Base-by-base conservation (phyloP, 208 protist species). In the Angomonas ambiguus region DNA sequence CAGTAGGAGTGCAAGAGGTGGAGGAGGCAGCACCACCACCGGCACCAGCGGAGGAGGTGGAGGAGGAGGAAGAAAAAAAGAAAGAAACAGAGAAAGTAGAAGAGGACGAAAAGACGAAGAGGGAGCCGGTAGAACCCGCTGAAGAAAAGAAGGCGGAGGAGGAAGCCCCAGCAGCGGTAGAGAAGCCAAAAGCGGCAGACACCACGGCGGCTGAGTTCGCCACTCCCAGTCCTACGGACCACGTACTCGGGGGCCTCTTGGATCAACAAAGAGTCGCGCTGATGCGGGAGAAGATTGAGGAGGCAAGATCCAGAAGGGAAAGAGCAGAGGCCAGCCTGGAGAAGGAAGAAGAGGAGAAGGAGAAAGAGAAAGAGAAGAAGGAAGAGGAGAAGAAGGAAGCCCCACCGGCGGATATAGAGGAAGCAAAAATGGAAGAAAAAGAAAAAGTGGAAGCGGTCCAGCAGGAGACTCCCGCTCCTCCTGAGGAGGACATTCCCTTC, bases 291-390 rank as follows among this genome's bases (percentile, higher is more conserved):
- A n/a, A n/a, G n/a, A 5, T 56, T 8, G 18, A 20, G 5, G 24
- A 56, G 49, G 49, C 27, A 11, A 56, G 8, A 8, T 45, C 38
- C 38, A 16, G 16, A n/a, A 45, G 16, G 16, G 49, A 27, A 56
- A 27, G 49, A 18, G 49, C n/a, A 24, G 78, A 80, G 74, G 85
- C 80, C 51, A 67, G 83, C 65, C 77, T 88, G 48, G 67, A 60
- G 27, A 77, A 76, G 33, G 82, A 78, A 13, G 51, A 80, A 32
- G 70, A 62, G 55, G 74, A 74, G 20, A 76, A 81, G 35, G 74
- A 81, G 49, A 67, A 63, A 16, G 72, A 69, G 18, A 57, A 60
- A 1, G 33, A 70, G 6, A 66, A 57, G 1, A 53, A 35, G n/a
- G 62, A 30, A 27, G 24, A 49, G 27, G 41, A 63, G 10, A 61